Evolutionary conservation across 495 filamentous ascomycete species (phyloP).

Genomic region (Aspergillus bertholletiae): DNA sequence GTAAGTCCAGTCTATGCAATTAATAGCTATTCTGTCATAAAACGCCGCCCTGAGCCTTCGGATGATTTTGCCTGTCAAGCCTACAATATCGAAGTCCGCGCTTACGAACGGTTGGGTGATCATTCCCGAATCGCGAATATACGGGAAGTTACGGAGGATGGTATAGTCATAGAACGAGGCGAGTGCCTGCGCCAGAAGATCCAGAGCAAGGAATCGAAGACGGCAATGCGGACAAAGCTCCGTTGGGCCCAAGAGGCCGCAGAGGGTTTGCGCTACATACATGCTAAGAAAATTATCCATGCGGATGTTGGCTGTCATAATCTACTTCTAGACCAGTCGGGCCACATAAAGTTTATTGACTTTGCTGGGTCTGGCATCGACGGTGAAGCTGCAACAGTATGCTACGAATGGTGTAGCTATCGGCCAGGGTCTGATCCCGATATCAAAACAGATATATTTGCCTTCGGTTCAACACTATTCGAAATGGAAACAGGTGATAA

Average conservation of each 20-base stretch:
- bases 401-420: slow-evolving; percentile 16
- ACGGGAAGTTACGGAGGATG: slow-evolving; percentile 5
- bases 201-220: not conserved
- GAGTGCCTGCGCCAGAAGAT: slow-evolving; percentile 7
- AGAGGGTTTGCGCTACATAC: slow-evolving; percentile 11
- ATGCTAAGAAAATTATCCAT: slow-evolving; percentile 15
- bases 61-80: slow-evolving; percentile 4
- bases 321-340: slow-evolving; percentile 8
- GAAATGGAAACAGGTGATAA: slow-evolving; percentile 11
- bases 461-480: slow-evolving; percentile 17
- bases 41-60: not conserved
- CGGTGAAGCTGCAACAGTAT: slow-evolving; percentile 8
- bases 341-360: slow-evolving; percentile 18
- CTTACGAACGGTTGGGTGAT: slow-evolving; percentile 8
- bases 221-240: not conserved
- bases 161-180: slow-evolving; percentile 5
- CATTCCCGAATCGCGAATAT: slow-evolving; percentile 3
- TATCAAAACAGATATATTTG: slow-evolving; percentile 16
- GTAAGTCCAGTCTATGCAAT: not conserved
- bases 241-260: slow-evolving; percentile 2
- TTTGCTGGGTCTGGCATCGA: slow-evolving; percentile 19
- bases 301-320: slow-evolving; percentile 18
- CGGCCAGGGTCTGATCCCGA: slow-evolving; percentile 1
- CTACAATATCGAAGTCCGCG: slow-evolving; percentile 8
- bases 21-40: slow-evolving; percentile 5